phyloP scores from a whole-genome alignment of 2,329 filamentous ascomycete species.

The Metarhizium anisopliae region DNA sequence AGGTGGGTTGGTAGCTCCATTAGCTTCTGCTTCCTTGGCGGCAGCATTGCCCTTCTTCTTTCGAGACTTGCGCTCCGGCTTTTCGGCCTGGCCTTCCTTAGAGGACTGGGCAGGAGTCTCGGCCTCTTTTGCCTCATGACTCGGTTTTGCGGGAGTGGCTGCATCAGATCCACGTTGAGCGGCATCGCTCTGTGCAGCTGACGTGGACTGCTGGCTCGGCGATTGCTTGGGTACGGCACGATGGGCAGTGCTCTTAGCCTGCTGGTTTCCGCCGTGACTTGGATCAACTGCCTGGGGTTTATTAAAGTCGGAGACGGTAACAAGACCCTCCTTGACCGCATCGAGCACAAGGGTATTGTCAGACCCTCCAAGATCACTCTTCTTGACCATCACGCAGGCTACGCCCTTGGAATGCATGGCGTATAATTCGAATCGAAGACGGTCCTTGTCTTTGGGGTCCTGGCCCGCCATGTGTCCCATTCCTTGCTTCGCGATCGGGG shows the following conservation, averaged over 20 bases:
- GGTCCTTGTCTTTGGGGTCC: background rate
- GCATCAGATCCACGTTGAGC: constrained; percentile 23
- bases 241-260: constrained; percentile 26
- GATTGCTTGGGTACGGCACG: constrained; percentile 26
- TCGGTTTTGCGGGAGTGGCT: constrained; percentile 27
- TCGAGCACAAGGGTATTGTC: constrained; percentile 80
- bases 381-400: constrained; percentile 79
- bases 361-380: constrained; percentile 85
- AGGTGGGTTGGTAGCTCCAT: constrained; percentile 27
- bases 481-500: constrained; percentile 53
- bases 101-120: constrained; percentile 31
- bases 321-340: constrained; percentile 61
- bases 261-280: constrained; percentile 19
- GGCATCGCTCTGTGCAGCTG: constrained; percentile 15
- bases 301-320: constrained; percentile 65
- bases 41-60: constrained; percentile 56
- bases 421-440: constrained; percentile 77
- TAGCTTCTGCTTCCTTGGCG: constrained; percentile 37
- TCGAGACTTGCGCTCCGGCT: constrained; percentile 49
- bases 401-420: constrained; percentile 96
- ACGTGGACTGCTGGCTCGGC: constrained; percentile 14
- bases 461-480: constrained; percentile 52
- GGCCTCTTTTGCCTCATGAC: constrained; percentile 38
- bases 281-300: constrained; percentile 35
- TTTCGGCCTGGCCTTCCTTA: constrained; percentile 39